phyloP scores from a whole-genome alignment of 2,329 filamentous ascomycete species.

The Samsoniella hepiali region DNA sequence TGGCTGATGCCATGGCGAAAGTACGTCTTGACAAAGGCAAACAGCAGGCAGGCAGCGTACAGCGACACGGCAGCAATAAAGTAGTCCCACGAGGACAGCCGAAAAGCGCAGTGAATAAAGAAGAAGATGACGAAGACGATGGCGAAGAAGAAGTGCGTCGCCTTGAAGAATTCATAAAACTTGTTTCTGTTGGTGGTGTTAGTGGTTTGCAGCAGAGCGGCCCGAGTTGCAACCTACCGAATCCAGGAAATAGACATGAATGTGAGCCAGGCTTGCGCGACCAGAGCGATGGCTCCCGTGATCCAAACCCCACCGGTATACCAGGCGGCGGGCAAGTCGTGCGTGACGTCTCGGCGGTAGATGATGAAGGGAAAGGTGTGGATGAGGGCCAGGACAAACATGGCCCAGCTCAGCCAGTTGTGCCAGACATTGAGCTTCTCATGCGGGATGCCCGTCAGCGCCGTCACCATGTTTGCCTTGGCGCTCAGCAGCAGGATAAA shows the following conservation, averaged over 20 bases:
- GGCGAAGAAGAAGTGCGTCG: conserved; percentile 50
- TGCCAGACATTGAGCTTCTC: conserved; percentile 58
- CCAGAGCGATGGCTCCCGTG: conserved; percentile 53
- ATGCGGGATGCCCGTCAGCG: conserved; percentile 52
- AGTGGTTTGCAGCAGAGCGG: neutral
- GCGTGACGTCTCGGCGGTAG: conserved; percentile 42
- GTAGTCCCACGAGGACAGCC: conserved; percentile 57
- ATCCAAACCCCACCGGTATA: conserved; percentile 46
- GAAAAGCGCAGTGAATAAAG: conserved; percentile 58
- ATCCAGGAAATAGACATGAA: conserved; percentile 50
- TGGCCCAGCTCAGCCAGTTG: conserved; percentile 51
- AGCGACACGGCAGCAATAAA: conserved; percentile 53
- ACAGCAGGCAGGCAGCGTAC: conserved; percentile 35
- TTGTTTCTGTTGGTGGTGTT: conserved; percentile 38
- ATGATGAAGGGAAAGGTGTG: conserved; percentile 61
- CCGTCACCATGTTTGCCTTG: conserved; percentile 56
- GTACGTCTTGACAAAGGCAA: conserved; percentile 46
- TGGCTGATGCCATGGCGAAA: conserved; percentile 48
- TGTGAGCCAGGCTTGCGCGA: conserved; percentile 54
- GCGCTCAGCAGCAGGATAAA: conserved; percentile 49
- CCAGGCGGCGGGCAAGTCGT: conserved; percentile 47
- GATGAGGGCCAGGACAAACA: conserved; percentile 53
- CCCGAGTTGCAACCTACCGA: conserved; percentile 35
- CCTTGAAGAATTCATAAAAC: conserved; percentile 61
- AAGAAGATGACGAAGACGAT: conserved; percentile 56